These are phyloP conservation scores for Rhizopus delemar DNA, from an alignment of 371 early-diverging fungal species.

Conservation along the genomic window DNA sequence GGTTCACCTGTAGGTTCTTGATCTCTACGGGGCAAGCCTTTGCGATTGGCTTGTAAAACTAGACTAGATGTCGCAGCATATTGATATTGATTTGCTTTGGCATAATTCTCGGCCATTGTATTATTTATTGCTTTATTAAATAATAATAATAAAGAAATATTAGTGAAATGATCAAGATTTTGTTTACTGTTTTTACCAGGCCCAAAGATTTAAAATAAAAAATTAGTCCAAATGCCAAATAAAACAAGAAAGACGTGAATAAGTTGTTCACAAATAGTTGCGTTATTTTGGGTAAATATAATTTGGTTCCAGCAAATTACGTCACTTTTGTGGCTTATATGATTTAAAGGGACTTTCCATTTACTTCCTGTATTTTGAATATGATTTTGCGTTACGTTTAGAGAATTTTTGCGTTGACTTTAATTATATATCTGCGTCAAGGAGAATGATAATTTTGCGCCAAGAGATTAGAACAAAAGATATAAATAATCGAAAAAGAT, in stretches of 20 bases:
- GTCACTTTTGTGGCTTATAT: background rate
- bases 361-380: no score
- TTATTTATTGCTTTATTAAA: background rate
- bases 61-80: constrained; percentile 93
- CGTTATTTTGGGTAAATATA: background rate
- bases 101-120: constrained; percentile 76
- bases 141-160: no score
- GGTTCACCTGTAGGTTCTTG: constrained; percentile 96
- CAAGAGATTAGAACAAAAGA: no score
- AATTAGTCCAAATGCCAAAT: background rate
- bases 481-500: no score
- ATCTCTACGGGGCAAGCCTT: constrained; percentile 80
- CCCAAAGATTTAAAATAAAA: background rate
- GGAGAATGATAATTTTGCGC: no score
- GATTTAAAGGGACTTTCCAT: no score
- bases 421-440: no score
- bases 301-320: background rate
- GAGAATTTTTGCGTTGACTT: no score
- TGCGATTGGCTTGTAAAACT: constrained; percentile 88
- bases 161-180: background rate
- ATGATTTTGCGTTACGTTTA: no score
- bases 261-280: background rate
- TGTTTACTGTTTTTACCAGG: background rate
- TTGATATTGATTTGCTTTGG: constrained; percentile 79
- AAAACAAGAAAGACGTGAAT: background rate